Conservation (phyloP, 805 yeast genomes). For the Candida railenensis region DNA sequence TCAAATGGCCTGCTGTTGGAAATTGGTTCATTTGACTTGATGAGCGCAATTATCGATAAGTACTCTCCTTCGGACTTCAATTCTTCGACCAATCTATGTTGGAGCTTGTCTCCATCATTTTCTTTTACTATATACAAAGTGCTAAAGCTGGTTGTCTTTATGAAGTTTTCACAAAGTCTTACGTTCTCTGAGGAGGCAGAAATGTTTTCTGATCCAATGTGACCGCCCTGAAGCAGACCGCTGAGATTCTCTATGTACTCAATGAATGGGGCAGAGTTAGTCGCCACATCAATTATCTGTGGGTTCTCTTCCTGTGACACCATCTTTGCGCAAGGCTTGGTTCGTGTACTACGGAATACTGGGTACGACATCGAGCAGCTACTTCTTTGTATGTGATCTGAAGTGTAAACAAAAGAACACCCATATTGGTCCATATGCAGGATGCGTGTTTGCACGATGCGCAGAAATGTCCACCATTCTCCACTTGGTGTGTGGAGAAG, state of each 20-base stretch:
- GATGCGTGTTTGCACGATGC: too few relatives aligned
- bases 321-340: too few relatives aligned
- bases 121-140: slow-evolving; percentile 18
- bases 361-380: too few relatives aligned
- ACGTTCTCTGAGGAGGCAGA: neutral
- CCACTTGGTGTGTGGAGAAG: too few relatives aligned
- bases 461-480: too few relatives aligned
- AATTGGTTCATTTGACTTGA: slow-evolving; percentile 42
- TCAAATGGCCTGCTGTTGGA: slow-evolving; percentile 18
- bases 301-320: neutral
- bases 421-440: too few relatives aligned
- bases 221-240: neutral
- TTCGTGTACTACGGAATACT: too few relatives aligned
- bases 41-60: slow-evolving; percentile 33
- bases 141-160: slow-evolving; percentile 18
- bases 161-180: slow-evolving; percentile 11
- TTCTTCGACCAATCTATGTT: slow-evolving; percentile 7
- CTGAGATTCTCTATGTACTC: neutral
- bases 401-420: too few relatives aligned
- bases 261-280: neutral
- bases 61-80: slow-evolving; percentile 5
- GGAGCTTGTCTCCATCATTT: neutral
- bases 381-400: too few relatives aligned
- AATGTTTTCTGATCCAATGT: neutral
- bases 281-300: neutral